Evolutionary conservation across 2,329 filamentous ascomycete species (phyloP).

Genomic region (Ophiostoma perfectum): DNA sequence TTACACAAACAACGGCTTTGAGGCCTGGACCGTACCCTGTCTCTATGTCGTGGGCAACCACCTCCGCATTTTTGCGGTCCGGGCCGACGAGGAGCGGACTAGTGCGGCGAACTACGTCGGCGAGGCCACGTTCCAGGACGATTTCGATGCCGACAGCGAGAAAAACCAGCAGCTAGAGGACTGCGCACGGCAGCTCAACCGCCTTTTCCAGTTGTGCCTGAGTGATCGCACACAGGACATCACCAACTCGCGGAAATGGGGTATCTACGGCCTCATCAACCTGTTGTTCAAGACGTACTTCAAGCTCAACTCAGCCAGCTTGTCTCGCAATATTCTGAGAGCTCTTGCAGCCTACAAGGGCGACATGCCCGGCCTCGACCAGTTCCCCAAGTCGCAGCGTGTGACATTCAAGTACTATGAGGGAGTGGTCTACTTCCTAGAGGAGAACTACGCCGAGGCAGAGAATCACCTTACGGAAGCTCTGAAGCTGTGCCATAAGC

Average conservation of each 20-base stretch:
- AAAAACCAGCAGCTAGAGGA: constrained; percentile 86
- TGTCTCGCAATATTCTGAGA: constrained; percentile 84
- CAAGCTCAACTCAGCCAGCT: constrained; percentile 81
- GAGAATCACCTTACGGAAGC: constrained; percentile 76
- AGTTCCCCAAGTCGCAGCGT: constrained; percentile 82
- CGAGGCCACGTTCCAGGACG: constrained; percentile 61
- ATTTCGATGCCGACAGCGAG: constrained; percentile 69
- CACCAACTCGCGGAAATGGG: constrained; percentile 94
- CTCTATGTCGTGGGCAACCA: constrained; percentile 85
- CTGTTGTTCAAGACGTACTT: constrained; percentile 98
- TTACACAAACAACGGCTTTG: constrained; percentile 69
- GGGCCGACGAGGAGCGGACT: constrained; percentile 68
- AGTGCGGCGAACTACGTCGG: constrained; percentile 37
- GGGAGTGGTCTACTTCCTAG: constrained; percentile 86
- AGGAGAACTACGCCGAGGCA: constrained; percentile 80
- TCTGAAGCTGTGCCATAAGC: constrained; percentile 72
- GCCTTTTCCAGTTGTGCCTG: constrained; percentile 84
- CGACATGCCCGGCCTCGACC: constrained; percentile 73
- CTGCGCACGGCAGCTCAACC: constrained; percentile 82
- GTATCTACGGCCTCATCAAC: constrained; percentile 90
- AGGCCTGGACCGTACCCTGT: constrained; percentile 88
- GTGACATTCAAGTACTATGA: constrained; percentile 97
- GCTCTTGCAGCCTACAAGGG: constrained; percentile 69
- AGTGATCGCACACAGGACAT: constrained; percentile 70
- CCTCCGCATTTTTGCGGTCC: constrained; percentile 81